Conservation (phyloP, 768 basidiomycete species). For the Kwoniella sp. region DNA sequence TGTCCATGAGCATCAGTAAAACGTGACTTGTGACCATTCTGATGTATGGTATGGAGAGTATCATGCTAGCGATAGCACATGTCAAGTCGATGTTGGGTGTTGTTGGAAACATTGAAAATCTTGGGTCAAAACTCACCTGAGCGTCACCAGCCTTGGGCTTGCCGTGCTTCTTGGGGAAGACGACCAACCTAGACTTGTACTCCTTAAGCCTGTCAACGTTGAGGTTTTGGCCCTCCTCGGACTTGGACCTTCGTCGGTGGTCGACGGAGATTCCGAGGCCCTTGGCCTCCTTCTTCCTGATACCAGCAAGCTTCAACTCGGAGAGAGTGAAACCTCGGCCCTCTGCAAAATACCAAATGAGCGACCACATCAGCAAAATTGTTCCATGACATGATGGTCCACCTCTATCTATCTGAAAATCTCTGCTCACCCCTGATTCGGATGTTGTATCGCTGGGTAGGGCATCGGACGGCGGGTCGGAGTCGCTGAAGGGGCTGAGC, state of each 20-base stretch:
- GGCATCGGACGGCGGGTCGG: slow-evolving; percentile 93
- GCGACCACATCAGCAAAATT: background rate
- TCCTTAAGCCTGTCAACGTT: slow-evolving; percentile 92
- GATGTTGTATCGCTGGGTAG: slow-evolving; percentile 96
- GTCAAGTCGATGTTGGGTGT: no score
- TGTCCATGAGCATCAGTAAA: background rate
- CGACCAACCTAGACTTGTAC: slow-evolving; percentile 88
- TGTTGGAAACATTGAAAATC: no score
- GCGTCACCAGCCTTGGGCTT: slow-evolving; percentile 97
- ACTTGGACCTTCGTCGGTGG: slow-evolving; percentile 92
- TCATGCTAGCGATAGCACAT: no score
- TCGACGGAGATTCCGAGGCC: slow-evolving; percentile 94
- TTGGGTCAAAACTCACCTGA: slow-evolving; percentile 64
- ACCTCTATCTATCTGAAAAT: no score
- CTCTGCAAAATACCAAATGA: slow-evolving; percentile 28
- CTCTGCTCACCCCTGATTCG: slow-evolving; percentile 74
- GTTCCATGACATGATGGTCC: background rate
- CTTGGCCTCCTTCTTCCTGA: slow-evolving; percentile 88
- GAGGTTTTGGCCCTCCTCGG: slow-evolving; percentile 92
- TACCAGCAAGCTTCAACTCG: slow-evolving; percentile 94
- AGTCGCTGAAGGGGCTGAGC: slow-evolving; percentile 86
- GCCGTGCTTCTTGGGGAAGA: slow-evolving; percentile 93
- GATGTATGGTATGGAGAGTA: no score
- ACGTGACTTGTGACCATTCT: no score
- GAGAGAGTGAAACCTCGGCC: slow-evolving; percentile 93